phyloP scores from a whole-genome alignment of 108 stramenopile species.

The Conticribra weissflogii region DNA sequence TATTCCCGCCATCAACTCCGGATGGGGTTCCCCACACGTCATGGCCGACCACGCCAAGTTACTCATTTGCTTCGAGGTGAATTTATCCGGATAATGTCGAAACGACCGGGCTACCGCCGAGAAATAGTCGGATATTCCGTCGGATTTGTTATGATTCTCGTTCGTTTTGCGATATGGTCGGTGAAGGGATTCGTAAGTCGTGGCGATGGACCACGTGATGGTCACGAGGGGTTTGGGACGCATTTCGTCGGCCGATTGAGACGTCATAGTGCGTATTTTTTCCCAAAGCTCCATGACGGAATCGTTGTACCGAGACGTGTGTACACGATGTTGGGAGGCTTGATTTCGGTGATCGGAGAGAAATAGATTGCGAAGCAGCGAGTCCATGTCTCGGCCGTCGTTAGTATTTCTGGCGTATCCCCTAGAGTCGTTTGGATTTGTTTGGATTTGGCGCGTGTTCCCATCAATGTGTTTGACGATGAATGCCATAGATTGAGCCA shows the following conservation, averaged over 20 bases:
- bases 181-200: neutral
- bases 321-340: too few relatives aligned
- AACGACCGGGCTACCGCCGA: neutral
- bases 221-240: neutral
- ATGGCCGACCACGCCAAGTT: constrained; percentile 45
- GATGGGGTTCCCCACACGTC: constrained; percentile 17
- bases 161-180: neutral
- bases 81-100: neutral
- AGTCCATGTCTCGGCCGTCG: too few relatives aligned
- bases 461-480: too few relatives aligned
- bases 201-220: neutral
- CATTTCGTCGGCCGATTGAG: neutral
- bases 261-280: too few relatives aligned
- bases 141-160: neutral
- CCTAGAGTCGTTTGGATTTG: too few relatives aligned
- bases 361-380: too few relatives aligned
- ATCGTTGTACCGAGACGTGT: too few relatives aligned
- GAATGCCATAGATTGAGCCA: too few relatives aligned
- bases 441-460: too few relatives aligned
- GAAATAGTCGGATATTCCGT: neutral
- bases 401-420: too few relatives aligned
- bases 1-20: constrained; percentile 21
- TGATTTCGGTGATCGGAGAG: too few relatives aligned
- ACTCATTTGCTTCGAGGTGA: constrained; percentile 26
- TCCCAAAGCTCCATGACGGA: too few relatives aligned